These are phyloP conservation scores for Penicillium tannophilum DNA, from an alignment of 495 filamentous ascomycete genomes.

Conservation along the genomic window DNA sequence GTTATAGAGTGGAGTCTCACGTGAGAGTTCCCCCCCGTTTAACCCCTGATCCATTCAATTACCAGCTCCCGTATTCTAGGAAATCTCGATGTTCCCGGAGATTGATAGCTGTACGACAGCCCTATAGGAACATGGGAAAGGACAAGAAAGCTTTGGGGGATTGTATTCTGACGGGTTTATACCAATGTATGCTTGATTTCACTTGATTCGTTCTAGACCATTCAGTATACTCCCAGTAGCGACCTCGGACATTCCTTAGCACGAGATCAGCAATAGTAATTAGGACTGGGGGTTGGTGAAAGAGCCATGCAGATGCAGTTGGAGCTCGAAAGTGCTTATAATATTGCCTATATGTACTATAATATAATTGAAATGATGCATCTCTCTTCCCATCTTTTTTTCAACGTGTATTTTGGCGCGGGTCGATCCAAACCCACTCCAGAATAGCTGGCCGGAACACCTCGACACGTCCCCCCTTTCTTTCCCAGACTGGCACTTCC, in stretches of 20 bases:
- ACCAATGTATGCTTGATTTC: background rate
- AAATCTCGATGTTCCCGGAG: no score
- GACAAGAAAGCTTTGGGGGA: background rate
- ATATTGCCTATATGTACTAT: background rate
- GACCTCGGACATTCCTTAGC: background rate
- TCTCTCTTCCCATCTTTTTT: constrained; percentile 1
- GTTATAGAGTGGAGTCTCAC: constrained; percentile 19
- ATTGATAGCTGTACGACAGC: background rate
- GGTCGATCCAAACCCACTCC: constrained; percentile 30
- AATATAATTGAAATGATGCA: background rate
- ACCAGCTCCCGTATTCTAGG: background rate
- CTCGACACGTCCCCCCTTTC: constrained; percentile 15
- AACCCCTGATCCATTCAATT: constrained; percentile 27
- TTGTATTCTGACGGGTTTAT: background rate
- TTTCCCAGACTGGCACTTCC: constrained; percentile 23
- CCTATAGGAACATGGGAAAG: background rate
- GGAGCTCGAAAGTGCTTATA: constrained; percentile 9
- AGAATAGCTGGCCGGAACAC: constrained; percentile 22
- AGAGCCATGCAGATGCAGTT: constrained; percentile 15
- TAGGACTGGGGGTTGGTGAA: constrained; percentile 2
- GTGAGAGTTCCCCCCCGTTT: constrained; percentile 18
- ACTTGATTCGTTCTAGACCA: background rate
- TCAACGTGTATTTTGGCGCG: constrained; percentile 7
- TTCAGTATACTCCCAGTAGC: background rate
- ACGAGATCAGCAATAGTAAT: background rate